phyloP scores from a whole-genome alignment of 2,329 filamentous ascomycete species.

The Pseudogymnoascus sp. region DNA sequence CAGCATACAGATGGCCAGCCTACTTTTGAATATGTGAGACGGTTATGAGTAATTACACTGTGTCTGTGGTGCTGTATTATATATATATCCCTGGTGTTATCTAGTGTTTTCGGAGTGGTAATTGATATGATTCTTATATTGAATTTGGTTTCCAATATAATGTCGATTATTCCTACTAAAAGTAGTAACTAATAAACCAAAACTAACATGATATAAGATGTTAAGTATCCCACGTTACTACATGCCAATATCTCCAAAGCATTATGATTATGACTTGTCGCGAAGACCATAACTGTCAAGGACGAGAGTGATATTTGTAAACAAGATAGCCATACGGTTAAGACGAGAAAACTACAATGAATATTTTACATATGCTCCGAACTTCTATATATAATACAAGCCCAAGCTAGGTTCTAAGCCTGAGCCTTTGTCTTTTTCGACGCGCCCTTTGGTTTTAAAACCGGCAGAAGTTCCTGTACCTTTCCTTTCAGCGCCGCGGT shows the following conservation, averaged over 20 bases:
- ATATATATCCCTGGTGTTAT: not conserved
- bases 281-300: not conserved
- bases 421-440: not conserved
- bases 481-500: constrained; percentile 24
- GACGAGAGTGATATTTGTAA: not conserved
- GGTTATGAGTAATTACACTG: not conserved
- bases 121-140: not conserved
- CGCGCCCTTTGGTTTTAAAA: not conserved
- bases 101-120: not conserved
- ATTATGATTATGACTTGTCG: not conserved
- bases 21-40: not conserved
- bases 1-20: not conserved
- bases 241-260: not conserved
- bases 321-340: not conserved
- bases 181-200: not conserved
- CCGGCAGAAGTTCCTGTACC: constrained; percentile 23
- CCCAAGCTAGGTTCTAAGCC: not conserved
- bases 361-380: constrained; percentile 5
- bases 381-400: constrained; percentile 10
- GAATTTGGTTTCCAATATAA: not conserved
- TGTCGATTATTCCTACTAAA: not conserved
- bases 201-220: no score
- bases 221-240: not conserved
- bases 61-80: not conserved
- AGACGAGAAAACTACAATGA: not conserved